Conservation (phyloP, 305 asterid species). For the Andrographis paniculata region DNA sequence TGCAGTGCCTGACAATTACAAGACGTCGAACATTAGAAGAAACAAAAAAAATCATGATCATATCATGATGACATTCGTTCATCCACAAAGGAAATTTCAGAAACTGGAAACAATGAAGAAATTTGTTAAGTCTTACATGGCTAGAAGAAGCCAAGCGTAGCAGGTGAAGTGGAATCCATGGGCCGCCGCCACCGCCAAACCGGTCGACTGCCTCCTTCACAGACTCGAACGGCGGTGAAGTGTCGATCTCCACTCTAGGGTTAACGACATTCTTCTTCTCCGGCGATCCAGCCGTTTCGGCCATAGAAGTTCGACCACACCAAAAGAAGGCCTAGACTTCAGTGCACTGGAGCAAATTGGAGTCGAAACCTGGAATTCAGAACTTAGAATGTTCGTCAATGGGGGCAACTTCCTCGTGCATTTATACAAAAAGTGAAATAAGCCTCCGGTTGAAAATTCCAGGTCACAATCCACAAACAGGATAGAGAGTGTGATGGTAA, state of each 20-base stretch:
- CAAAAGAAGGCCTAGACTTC: neutral
- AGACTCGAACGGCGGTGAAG: constrained; percentile 83
- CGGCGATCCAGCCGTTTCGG: neutral
- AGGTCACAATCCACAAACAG: neutral
- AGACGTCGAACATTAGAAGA: neutral
- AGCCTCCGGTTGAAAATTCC: constrained; percentile 1
- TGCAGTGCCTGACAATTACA: constrained; percentile 14
- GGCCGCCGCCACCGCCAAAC: constrained; percentile 83
- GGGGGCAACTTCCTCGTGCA: constrained; percentile 1
- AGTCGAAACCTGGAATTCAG: neutral
- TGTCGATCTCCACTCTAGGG: constrained; percentile 74
- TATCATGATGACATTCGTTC: no score
- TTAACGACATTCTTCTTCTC: constrained; percentile 43
- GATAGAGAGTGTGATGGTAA: constrained; percentile 6
- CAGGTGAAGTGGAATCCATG: constrained; percentile 70
- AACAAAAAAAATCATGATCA: neutral
- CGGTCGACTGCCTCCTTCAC: constrained; percentile 87
- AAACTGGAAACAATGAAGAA: no score
- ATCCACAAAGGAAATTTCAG: no score
- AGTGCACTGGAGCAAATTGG: neutral
- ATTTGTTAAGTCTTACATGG: no score
- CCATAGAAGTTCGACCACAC: neutral
- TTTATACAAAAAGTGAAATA: constrained; percentile 9
- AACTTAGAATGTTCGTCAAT: constrained; percentile 3
- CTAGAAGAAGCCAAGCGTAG: constrained; percentile 48